Percentiles rank a stretch among this genome's conserved stretches.
Conservation (phyloP, 2,329 filamentous ascomycete species). For the Microcera coccophila region DNA sequence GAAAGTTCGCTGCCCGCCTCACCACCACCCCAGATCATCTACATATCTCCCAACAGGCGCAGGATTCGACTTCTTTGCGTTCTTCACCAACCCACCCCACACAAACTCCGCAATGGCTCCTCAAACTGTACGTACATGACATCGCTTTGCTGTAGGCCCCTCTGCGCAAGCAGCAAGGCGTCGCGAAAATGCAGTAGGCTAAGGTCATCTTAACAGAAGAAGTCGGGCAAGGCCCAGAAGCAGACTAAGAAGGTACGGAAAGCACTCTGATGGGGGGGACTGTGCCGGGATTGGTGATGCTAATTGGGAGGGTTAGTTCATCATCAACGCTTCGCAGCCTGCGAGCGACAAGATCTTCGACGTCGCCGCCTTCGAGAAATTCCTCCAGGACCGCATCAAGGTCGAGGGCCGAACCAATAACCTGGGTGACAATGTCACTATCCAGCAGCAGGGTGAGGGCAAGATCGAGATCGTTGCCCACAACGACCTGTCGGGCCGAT, state of each 20-base stretch:
- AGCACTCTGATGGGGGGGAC: neutral
- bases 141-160: slow-evolving; percentile 87
- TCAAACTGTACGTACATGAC: slow-evolving; percentile 77
- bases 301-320: slow-evolving; percentile 61
- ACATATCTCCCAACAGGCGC: slow-evolving; percentile 49
- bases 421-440: slow-evolving; percentile 88
- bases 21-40: slow-evolving; percentile 7
- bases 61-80: slow-evolving; percentile 76
- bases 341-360: slow-evolving; percentile 99
- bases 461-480: slow-evolving; percentile 98
- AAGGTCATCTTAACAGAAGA: slow-evolving; percentile 66
- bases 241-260: slow-evolving; percentile 72
- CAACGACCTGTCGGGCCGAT: slow-evolving; percentile 96
- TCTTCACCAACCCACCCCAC: slow-evolving; percentile 32
- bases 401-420: slow-evolving; percentile 97
- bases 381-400: slow-evolving; percentile 99
- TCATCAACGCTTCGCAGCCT: slow-evolving; percentile 99
- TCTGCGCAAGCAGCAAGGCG: slow-evolving; percentile 10
- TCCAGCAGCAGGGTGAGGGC: slow-evolving; percentile 88
- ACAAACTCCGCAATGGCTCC: slow-evolving; percentile 70
- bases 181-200: slow-evolving; percentile 82
- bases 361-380: slow-evolving; percentile 97
- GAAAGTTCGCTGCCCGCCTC: slow-evolving; percentile 13
- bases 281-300: no score
- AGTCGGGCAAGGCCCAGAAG: slow-evolving; percentile 70